These are phyloP conservation scores for Paracorniculantispora psalliotae DNA, from an alignment of 2,329 filamentous ascomycete genomes.

Conservation along the genomic window DNA sequence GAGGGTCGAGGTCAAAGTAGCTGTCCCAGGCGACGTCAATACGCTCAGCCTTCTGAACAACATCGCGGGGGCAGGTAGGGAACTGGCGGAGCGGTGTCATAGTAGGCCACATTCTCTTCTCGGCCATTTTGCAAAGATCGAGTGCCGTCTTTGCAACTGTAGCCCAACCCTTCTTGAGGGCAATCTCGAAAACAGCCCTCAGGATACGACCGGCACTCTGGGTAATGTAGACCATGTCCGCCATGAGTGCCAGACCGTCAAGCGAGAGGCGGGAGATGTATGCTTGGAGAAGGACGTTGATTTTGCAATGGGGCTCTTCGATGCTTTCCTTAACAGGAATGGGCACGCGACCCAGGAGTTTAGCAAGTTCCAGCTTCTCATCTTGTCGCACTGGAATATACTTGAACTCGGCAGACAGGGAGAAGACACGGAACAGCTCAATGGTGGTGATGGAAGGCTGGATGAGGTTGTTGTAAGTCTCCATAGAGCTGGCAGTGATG, in stretches of 20 bases:
- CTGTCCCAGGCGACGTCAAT: slow-evolving; percentile 91
- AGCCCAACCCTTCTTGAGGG: slow-evolving; percentile 95
- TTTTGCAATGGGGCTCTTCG: slow-evolving; percentile 94
- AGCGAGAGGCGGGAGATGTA: slow-evolving; percentile 94
- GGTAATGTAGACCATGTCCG: slow-evolving; percentile 97
- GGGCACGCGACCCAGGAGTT: slow-evolving; percentile 82
- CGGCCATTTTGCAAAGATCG: slow-evolving; percentile 97
- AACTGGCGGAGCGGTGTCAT: slow-evolving; percentile 97
- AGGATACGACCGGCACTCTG: slow-evolving; percentile 96
- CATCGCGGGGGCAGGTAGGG: slow-evolving; percentile 71
- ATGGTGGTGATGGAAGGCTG: slow-evolving; percentile 90
- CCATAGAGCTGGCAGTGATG: slow-evolving; percentile 93
- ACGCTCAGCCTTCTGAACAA: slow-evolving; percentile 86
- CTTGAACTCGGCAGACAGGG: slow-evolving; percentile 96
- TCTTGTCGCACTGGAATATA: slow-evolving; percentile 97
- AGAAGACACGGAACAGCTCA: slow-evolving; percentile 93
- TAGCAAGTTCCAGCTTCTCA: slow-evolving; percentile 93
- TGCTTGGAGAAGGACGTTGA: slow-evolving; percentile 93
- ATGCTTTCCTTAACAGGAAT: slow-evolving; percentile 97
- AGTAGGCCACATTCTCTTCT: slow-evolving; percentile 99
- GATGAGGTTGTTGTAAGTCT: slow-evolving; percentile 92
- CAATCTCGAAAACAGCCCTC: slow-evolving; percentile 92
- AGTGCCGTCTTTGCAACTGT: slow-evolving; percentile 87
- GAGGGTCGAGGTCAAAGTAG: slow-evolving; percentile 95
- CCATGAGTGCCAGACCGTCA: slow-evolving; percentile 92